Evolutionary conservation across 2,329 filamentous ascomycete species (phyloP), one percentile per base, ranked within the genome.

Genomic region (Cladosporium cucumerinum): DNA sequence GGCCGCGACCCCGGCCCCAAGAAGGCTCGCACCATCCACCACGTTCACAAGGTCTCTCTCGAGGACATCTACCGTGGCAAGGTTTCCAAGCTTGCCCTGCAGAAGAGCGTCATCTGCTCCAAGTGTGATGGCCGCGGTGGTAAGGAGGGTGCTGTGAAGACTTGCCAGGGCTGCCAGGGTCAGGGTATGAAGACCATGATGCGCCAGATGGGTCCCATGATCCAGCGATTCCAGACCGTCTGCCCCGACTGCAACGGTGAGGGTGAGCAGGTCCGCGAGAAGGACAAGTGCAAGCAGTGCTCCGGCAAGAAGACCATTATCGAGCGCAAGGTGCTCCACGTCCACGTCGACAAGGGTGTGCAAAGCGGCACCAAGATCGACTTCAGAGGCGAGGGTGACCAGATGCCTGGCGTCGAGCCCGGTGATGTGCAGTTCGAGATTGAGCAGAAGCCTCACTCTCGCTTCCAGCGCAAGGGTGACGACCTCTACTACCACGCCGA

Each of bases 161-260:
- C 90, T 74, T 99, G 95, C 81, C 77, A 87, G 48, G 91, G 92
- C 75, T 99, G 95, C 79, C 92, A 96, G 74, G 95, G 95, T 70
- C 87, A 90, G 69, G 95, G 95, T 80, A 97, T 97, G 91, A 98
- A 98, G 90, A 97, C 92, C 48, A 98, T 99, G 94, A 97, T 99
- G 95, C 91, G 96, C 77, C 95, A 99, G 82, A 98, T 99, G 93
- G 95, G 95, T 60, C 95, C 95, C 66, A 99, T 99, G 95, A 98
- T 99, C 73, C 96, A 99, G 83, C 92, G 95, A 65, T 99, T 99
- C 88, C 95, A 99, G 85, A 98, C 94, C 32, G 93, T 97, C 73
- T 99, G 95, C 86, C 91, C 93, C 30, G 96, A 99, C 82, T 99
- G 95, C 79, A 94, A 95, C 73, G 96, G 96, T 69, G 95, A 99